Conservation (phyloP, 2,329 filamentous ascomycete genomes). For the Xylariales sp. region DNA sequence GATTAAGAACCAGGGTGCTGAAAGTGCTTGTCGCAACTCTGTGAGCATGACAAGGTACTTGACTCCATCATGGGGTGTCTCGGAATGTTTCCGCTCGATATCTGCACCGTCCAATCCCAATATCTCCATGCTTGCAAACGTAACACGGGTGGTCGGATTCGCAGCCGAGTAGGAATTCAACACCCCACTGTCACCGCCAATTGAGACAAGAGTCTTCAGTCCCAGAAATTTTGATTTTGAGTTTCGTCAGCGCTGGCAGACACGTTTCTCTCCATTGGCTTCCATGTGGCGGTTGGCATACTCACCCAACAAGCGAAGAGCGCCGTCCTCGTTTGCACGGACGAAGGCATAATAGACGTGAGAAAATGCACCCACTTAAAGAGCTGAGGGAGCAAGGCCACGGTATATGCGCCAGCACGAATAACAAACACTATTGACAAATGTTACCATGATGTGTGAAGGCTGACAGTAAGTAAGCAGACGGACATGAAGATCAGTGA, state of each 20-base stretch:
- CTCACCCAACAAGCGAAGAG: slow-evolving; percentile 53
- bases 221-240: slow-evolving; percentile 53
- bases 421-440: slow-evolving; percentile 54
- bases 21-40: slow-evolving; percentile 49
- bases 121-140: slow-evolving; percentile 52
- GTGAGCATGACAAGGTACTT: slow-evolving; percentile 54
- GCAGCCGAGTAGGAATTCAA: slow-evolving; percentile 54
- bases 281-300: slow-evolving; percentile 58
- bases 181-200: slow-evolving; percentile 63
- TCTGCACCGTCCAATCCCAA: slow-evolving; percentile 61
- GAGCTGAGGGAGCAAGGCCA: slow-evolving; percentile 47
- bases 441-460: too few relatives aligned
- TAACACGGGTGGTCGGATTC: slow-evolving; percentile 39
- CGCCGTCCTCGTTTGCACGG: slow-evolving; percentile 31
- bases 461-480: too few relatives aligned
- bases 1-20: slow-evolving; percentile 51
- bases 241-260: slow-evolving; percentile 51
- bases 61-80: slow-evolving; percentile 45
- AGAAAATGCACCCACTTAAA: slow-evolving; percentile 50
- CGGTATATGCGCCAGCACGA: slow-evolving; percentile 56
- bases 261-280: slow-evolving; percentile 56
- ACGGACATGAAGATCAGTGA: too few relatives aligned
- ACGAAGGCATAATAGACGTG: slow-evolving; percentile 60
- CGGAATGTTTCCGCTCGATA: slow-evolving; percentile 66
- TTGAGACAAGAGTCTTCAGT: slow-evolving; percentile 56